phyloP scores from a whole-genome alignment of 352 stramenopile species.

The Phytophthora tentaculata region DNA sequence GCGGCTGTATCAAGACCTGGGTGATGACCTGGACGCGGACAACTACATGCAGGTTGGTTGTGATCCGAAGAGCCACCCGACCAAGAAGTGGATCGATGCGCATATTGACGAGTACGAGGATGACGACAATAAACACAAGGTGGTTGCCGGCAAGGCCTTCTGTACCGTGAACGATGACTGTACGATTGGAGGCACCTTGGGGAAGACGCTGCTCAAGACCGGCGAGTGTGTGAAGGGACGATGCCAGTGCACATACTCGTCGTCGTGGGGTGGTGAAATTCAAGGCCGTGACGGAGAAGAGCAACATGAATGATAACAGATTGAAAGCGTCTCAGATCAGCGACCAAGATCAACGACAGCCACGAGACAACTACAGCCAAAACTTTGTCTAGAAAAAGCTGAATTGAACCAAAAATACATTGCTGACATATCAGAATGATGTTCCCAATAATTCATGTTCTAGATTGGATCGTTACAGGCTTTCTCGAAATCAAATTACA shows the following conservation, averaged over 20 bases:
- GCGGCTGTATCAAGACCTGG: constrained; percentile 50
- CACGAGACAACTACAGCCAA: constrained; percentile 47
- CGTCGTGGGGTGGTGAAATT: constrained; percentile 39
- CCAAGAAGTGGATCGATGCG: constrained; percentile 65
- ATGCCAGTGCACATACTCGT: constrained; percentile 41
- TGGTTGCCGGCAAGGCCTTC: constrained; percentile 59
- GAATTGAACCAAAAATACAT: neutral
- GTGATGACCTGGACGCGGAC: constrained; percentile 44
- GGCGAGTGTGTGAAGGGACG: constrained; percentile 42
- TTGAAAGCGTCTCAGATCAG: constrained; percentile 4
- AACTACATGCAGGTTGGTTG: constrained; percentile 65
- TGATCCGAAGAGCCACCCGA: constrained; percentile 60
- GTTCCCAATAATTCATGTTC: too few relatives aligned
- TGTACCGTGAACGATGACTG: constrained; percentile 64
- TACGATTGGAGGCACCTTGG: constrained; percentile 41
- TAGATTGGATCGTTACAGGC: too few relatives aligned
- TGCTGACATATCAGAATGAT: too few relatives aligned
- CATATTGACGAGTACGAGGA: constrained; percentile 69
- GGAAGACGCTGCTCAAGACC: constrained; percentile 31
- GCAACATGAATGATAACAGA: neutral
- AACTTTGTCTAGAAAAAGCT: constrained; percentile 46
- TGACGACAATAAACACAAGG: constrained; percentile 51
- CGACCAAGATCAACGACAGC: constrained; percentile 14
- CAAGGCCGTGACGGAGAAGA: constrained; percentile 19
- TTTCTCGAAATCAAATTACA: too few relatives aligned